Percentiles rank a stretch among this genome's conserved stretches.
These are phyloP conservation scores for Ustilago sp. DNA, from an alignment of 1,284 basidiomycete genomes.

Conservation along the genomic window DNA sequence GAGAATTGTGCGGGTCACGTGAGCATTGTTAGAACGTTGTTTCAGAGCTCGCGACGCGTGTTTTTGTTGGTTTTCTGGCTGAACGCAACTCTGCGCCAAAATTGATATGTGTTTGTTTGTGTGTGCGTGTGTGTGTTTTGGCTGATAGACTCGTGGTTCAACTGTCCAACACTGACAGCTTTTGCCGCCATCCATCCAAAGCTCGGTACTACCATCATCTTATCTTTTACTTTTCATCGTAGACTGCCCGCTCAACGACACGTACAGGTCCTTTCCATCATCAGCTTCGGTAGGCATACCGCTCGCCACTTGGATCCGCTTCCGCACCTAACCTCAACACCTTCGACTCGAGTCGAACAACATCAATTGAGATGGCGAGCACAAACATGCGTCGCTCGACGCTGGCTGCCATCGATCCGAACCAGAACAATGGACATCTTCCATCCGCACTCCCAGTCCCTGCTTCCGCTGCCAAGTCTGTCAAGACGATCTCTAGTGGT, in stretches of 20 bases:
- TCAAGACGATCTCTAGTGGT: conserved; percentile 38
- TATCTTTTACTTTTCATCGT: not conserved
- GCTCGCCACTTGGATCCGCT: not conserved
- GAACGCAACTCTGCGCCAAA: not conserved
- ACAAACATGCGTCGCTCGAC: conserved; percentile 56
- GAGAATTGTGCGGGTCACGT: conserved; percentile 22
- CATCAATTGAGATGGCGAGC: conserved; percentile 35
- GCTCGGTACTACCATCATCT: conserved; percentile 8
- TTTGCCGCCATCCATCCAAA: not conserved
- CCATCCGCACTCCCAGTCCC: conserved; percentile 47
- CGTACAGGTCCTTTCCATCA: not conserved
- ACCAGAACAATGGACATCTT: conserved; percentile 54
- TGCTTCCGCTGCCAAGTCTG: conserved; percentile 47
- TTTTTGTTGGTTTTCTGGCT: conserved; percentile 25
- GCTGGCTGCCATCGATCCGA: conserved; percentile 59
- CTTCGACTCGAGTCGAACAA: not conserved
- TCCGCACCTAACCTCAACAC: conserved; percentile 14
- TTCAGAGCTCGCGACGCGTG: conserved; percentile 35
- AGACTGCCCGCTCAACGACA: not conserved
- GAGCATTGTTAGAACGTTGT: conserved; percentile 32
- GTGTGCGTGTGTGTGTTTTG: not conserved
- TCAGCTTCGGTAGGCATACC: conserved; percentile 3
- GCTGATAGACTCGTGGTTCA: conserved; percentile 5
- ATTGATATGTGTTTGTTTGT: not conserved
- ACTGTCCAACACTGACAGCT: conserved; percentile 5